Conservation (phyloP, 768 basidiomycete species). For the Russula emetica region DNA sequence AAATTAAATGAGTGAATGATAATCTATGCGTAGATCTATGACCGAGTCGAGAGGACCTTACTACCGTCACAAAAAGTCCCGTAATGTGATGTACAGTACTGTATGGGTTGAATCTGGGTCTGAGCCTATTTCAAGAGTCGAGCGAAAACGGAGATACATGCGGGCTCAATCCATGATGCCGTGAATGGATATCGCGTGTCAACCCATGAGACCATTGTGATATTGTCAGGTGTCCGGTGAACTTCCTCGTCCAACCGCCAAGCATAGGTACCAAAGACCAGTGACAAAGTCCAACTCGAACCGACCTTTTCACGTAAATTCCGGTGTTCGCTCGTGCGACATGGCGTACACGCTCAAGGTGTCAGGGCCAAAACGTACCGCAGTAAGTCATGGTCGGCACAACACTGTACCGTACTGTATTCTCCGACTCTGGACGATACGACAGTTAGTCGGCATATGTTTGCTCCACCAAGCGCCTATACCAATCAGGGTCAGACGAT, state of each 20-base stretch:
- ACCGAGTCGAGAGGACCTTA: background rate
- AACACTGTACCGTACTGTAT: background rate
- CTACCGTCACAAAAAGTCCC: background rate
- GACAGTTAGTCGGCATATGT: no score
- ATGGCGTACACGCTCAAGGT: background rate
- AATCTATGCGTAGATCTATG: conserved; percentile 1
- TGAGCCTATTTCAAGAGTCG: background rate
- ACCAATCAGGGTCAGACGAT: background rate
- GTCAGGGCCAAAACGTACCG: background rate
- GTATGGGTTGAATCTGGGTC: no score
- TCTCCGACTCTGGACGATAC: no score
- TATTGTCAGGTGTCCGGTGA: background rate
- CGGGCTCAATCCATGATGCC: no score
- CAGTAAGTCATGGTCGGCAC: no score
- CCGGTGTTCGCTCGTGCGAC: background rate
- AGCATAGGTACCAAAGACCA: no score
- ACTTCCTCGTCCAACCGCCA: background rate
- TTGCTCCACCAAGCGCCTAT: background rate
- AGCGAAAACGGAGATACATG: background rate
- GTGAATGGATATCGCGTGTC: background rate
- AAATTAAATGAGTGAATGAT: background rate
- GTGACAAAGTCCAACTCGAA: background rate
- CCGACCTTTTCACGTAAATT: conserved; percentile 1
- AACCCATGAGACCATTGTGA: background rate
- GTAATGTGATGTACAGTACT: background rate